These are phyloP conservation scores for Ensete glaucum DNA, from an alignment of 176 grass and related monocot genomes.

Conservation along the genomic window DNA sequence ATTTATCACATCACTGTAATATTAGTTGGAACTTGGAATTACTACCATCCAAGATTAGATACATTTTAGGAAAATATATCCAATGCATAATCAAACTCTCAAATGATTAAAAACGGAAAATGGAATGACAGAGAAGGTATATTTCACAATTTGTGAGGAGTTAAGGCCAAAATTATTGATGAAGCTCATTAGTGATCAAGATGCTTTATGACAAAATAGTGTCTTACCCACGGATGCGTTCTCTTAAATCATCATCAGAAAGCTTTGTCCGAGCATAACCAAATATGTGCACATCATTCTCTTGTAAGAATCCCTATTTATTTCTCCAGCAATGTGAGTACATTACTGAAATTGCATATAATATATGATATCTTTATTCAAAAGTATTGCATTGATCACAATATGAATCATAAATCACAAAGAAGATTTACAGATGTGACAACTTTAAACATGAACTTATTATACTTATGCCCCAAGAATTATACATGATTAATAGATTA, in stretches of 20 bases:
- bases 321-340: background rate
- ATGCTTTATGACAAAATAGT: background rate
- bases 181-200: background rate
- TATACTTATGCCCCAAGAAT: background rate
- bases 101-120: background rate
- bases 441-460: background rate
- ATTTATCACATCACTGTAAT: background rate
- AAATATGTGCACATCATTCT: constrained; percentile 19
- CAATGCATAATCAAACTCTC: background rate
- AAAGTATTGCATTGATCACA: background rate
- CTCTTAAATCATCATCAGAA: constrained; percentile 21
- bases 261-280: constrained; percentile 20
- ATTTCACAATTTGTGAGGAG: constrained; percentile 23
- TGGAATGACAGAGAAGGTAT: background rate
- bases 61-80: background rate
- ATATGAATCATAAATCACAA: background rate
- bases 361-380: background rate
- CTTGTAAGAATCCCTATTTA: constrained; percentile 17
- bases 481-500: background rate
- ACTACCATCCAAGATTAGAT: background rate
- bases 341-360: background rate
- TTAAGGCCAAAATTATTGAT: constrained; percentile 3
- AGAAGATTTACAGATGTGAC: background rate
- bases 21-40: background rate
- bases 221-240: constrained; percentile 10